phyloP scores from a whole-genome alignment of 2,329 filamentous ascomycete genomes.

The Pseudogymnoascus sp. region DNA sequence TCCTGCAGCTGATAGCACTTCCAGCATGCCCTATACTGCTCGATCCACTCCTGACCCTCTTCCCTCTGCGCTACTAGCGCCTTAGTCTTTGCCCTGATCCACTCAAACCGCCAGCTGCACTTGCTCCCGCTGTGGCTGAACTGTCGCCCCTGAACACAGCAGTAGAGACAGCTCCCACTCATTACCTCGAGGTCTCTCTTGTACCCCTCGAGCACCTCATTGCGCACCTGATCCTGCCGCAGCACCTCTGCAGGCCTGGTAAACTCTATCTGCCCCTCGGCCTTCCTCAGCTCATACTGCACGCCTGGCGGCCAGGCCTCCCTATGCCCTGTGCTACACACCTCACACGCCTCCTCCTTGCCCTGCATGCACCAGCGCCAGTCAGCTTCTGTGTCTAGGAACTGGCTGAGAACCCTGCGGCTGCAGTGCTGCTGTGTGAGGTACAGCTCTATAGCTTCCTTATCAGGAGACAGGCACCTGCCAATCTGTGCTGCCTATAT shows the following conservation, averaged over 20 bases:
- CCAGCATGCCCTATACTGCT: not conserved
- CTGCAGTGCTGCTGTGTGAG: conserved; percentile 11
- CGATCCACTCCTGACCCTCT: conserved; percentile 3
- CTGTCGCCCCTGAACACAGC: not conserved
- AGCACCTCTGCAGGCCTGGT: conserved; percentile 9
- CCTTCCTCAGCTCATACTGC: not conserved
- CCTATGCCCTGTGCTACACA: not conserved
- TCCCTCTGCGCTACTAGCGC: not conserved
- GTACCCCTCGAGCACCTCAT: conserved; percentile 9
- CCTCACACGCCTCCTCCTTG: conserved; percentile 10
- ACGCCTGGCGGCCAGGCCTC: not conserved
- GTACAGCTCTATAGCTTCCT: conserved; percentile 14
- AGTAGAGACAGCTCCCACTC: conserved; percentile 4
- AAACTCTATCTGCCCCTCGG: not conserved
- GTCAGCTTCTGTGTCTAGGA: conserved; percentile 12
- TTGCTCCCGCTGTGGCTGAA: not conserved
- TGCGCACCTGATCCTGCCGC: conserved; percentile 7
- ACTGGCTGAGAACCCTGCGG: conserved; percentile 14
- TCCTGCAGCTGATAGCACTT: conserved; percentile 9
- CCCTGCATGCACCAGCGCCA: conserved; percentile 13
- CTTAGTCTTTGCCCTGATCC: not conserved
- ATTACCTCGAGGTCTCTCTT: conserved; percentile 11
- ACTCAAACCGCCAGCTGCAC: not conserved
- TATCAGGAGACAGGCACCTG: not conserved
- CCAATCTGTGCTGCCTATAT: conserved; percentile 1